Base-by-base conservation (phyloP, 108 stramenopile genomes). In the Stephanodiscus triporus region DNA sequence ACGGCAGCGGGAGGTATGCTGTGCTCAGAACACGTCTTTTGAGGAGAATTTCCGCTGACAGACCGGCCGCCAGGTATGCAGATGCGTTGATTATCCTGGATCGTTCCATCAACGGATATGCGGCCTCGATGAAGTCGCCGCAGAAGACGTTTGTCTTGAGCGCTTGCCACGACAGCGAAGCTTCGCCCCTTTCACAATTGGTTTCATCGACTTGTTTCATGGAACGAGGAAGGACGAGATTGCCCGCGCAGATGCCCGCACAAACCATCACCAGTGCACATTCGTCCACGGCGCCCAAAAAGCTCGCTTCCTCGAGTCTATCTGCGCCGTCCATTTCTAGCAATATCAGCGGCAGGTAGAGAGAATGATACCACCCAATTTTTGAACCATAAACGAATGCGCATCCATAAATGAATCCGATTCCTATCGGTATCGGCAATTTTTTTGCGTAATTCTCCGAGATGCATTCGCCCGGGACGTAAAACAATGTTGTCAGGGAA, bases 41-140 rank as follows among this genome's bases (percentile, higher is more conserved):
- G 42, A 38, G 75, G 27, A 84, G 66, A 9, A 72, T 63, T 73
- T 65, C 91, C 59, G 45, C 64, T 32, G 87, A 80, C 6, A 86
- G 14, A 3, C 85, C 91, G 48, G 87, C 86, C 24, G 88, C 91
- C 11, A 92, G 19, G 49, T 94, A 92, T 4, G 85, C 90, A 9
- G 78, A 58, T 11, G 76, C 55, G 68, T 89, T 91, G 4, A 92
- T 80, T 10, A 86, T 14, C 7, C 29, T 32, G 57, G 59, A 74
- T 34, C 76, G 48, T 63, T 94, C 91, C 90, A 92, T 92, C 54
- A 60, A 88, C 13, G 93, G 93, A 84, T 94, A 94, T n/a, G 88
- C 89, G 2, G 86, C 91, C 77, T 94, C 93, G 27, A 94, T 80
- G 47, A 94, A 92, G 72, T 92, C 93, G 2, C 93, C 93, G 68